A percentile compares a stretch with the other conserved stretches of the same genome.
Conservation (phyloP, 2,329 filamentous ascomycete species). For the Gnomoniopsis smithogilvyi region DNA sequence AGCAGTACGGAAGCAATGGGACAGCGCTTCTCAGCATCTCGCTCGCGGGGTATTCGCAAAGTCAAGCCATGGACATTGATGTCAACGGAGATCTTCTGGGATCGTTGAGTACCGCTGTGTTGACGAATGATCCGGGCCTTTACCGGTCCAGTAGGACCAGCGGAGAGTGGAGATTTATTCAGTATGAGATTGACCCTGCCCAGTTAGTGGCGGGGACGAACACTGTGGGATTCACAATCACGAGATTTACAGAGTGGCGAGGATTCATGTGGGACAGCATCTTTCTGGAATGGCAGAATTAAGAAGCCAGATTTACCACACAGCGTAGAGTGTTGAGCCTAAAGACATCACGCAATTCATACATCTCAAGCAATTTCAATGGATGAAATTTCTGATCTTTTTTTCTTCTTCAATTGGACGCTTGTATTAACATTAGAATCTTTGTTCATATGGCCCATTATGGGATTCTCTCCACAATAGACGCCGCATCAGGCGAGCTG, state of each 20-base stretch:
- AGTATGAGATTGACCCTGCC: constrained; percentile 29
- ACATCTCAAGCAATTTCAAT: no score
- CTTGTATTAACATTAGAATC: neutral
- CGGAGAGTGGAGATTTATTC: constrained; percentile 45
- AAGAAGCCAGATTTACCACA: neutral
- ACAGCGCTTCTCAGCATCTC: constrained; percentile 38
- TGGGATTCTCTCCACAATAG: constrained; percentile 6
- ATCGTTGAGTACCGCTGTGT: constrained; percentile 34
- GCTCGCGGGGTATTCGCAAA: constrained; percentile 41
- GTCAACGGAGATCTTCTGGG: constrained; percentile 37
- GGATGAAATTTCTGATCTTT: no score
- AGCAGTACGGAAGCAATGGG: constrained; percentile 13
- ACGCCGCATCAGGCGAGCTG: neutral
- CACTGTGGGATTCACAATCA: constrained; percentile 25
- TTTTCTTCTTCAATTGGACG: no score
- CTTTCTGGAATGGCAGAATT: constrained; percentile 25
- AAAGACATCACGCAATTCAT: no score
- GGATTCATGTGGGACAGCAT: constrained; percentile 29
- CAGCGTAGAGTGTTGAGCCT: no score
- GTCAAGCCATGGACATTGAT: constrained; percentile 44
- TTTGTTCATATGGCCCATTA: neutral
- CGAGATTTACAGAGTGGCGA: constrained; percentile 25
- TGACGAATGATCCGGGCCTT: constrained; percentile 41
- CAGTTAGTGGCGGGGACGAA: constrained; percentile 23
- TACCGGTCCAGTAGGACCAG: constrained; percentile 44